Base-by-base conservation (phyloP, 2,329 filamentous ascomycete genomes). In the Magnaporthiopsis poae region DNA sequence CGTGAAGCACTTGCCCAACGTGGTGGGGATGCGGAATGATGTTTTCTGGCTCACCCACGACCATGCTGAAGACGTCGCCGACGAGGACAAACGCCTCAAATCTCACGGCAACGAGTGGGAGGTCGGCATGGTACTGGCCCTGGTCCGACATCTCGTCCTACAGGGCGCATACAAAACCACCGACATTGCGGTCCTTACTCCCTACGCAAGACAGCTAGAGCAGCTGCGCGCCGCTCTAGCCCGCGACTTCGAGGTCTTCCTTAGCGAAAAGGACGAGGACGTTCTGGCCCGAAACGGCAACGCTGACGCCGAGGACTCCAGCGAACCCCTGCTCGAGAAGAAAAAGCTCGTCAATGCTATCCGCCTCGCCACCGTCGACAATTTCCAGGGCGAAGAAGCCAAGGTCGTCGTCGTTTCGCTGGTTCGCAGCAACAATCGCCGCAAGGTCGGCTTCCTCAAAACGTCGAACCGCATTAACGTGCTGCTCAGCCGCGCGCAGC, bases 341-440 rank as follows among this genome's bases (percentile, higher is more conserved):
- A 77, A 83, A 9, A 39, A 56, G 4, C 35, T 65, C 7, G 21
- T 13, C 3, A 11, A 65, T 31, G 78, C 77, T 1, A 73, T 89
- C 2, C 77, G 84, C 5, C 74, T 88, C 0, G 87, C 88, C 0
- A 91, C 88, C 0, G 83, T 91, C 0, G 88, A 91, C 73, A 92
- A 92, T 69, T 92, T 91, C 66, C 89, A 93, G 70, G 90, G 90
- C 0, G 89, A 93, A 72, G 89, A 93, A 71, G 87, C 86, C 1
- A 88, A 90, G 65, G 78, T 93, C 11, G 80, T 93, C 0, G 78
- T 93, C 2, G 78, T 92, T 0, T 90, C 87, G 0, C 77, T 93
- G 0, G 88, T 91, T 0, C 83, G 90, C 60, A 90, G 88, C 75
- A 93, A 93, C 69, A 68, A 74, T 0, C 71, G 82, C 9, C 77